Percentiles rank a stretch among this genome's conserved stretches.
These are phyloP conservation scores for Epichloe aotearoae DNA, from an alignment of 2,329 filamentous ascomycete genomes.

Conservation along the genomic window DNA sequence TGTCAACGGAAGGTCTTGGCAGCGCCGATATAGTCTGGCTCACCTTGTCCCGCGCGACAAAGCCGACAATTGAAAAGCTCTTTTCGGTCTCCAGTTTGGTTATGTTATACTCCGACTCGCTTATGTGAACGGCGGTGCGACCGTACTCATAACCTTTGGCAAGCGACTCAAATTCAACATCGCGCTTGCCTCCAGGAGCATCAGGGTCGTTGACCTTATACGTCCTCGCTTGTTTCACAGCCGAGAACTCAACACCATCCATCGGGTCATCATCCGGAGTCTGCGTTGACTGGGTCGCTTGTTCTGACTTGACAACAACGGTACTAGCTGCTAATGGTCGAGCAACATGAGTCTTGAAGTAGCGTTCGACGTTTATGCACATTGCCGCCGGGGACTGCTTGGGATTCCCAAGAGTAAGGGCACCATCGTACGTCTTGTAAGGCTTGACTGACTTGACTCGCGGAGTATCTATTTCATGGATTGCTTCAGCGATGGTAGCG, in stretches of 20 bases:
- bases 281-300: conserved; percentile 36
- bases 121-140: conserved; percentile 80
- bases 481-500: conserved; percentile 77
- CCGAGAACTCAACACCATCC: conserved; percentile 45
- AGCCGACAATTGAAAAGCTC: conserved; percentile 72
- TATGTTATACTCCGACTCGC: conserved; percentile 71
- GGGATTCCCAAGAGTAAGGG: conserved; percentile 66
- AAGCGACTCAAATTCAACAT: conserved; percentile 69
- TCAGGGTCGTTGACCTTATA: conserved; percentile 70
- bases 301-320: conserved; percentile 49
- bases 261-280: conserved; percentile 34
- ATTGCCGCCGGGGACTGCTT: conserved; percentile 61
- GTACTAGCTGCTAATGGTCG: conserved; percentile 62
- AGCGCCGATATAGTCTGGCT: conserved; percentile 7
- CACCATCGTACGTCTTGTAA: conserved; percentile 66
- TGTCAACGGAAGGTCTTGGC: background rate
- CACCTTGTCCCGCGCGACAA: conserved; percentile 61
- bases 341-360: conserved; percentile 72
- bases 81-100: conserved; percentile 73
- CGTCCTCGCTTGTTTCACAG: conserved; percentile 62
- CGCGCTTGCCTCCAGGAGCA: conserved; percentile 64
- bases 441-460: conserved; percentile 63
- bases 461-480: conserved; percentile 66
- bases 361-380: conserved; percentile 78
- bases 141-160: conserved; percentile 95